A percentile compares a stretch with the other conserved stretches of the same genome.
These are phyloP conservation scores for Haberlea rhodopensis DNA, from an alignment of 257 asterid species.

Conservation along the genomic window DNA sequence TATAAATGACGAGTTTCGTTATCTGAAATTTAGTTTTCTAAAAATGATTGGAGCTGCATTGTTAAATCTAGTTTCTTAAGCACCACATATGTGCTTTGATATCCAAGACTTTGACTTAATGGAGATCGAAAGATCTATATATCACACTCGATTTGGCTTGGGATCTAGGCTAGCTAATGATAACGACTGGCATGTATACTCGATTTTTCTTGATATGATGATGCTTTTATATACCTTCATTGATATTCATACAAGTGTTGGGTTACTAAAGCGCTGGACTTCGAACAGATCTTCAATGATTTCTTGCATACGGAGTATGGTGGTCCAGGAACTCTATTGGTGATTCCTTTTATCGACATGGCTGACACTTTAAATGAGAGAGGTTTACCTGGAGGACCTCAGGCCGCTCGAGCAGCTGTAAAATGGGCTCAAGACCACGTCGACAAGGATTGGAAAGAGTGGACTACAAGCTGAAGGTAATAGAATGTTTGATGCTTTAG, in stretches of 20 bases:
- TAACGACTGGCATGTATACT: neutral
- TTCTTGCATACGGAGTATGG: conserved; percentile 86
- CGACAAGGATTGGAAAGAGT: conserved; percentile 85
- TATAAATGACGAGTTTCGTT: too few relatives aligned
- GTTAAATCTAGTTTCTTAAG: too few relatives aligned
- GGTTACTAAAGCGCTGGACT: neutral
- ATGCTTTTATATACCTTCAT: neutral
- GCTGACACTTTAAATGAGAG: conserved; percentile 76
- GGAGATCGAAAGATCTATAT: too few relatives aligned
- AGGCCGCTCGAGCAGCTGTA: conserved; percentile 86
- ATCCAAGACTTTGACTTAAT: too few relatives aligned
- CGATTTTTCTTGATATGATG: neutral
- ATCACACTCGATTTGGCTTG: too few relatives aligned
- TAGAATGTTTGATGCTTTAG: neutral
- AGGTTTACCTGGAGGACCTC: conserved; percentile 91
- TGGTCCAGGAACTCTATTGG: conserved; percentile 89
- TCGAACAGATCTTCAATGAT: conserved; percentile 56
- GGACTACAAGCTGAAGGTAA: conserved; percentile 38
- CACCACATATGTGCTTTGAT: too few relatives aligned
- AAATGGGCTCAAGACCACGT: conserved; percentile 84
- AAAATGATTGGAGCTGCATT: too few relatives aligned
- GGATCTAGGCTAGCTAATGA: neutral
- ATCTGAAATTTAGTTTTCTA: too few relatives aligned
- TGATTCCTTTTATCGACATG: conserved; percentile 79
- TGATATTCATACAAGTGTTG: conserved; percentile 7